Conservation (phyloP, 2,329 filamentous ascomycete genomes). For the Nigrospora sphaerica region DNA sequence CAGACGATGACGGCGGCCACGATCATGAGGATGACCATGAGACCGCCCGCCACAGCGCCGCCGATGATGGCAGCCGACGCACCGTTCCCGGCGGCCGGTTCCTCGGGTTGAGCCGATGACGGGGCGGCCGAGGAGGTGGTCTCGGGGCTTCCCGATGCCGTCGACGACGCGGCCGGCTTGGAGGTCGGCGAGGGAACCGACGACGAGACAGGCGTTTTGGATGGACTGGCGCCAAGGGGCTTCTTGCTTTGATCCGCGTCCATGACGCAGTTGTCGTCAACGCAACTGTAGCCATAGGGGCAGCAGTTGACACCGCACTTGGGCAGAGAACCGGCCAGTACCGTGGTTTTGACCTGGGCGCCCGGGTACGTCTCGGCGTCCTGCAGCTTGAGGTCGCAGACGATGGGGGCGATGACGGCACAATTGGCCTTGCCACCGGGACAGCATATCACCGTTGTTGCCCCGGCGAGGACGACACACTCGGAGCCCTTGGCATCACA, state of each 20-base stretch:
- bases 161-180: constrained; percentile 1
- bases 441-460: constrained; percentile 66
- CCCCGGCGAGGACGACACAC: constrained; percentile 56
- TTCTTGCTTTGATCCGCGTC: constrained; percentile 41
- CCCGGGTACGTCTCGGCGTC: constrained; percentile 48
- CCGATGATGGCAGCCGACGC: constrained; percentile 22
- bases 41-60: constrained; percentile 4
- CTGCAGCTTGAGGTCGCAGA: constrained; percentile 56
- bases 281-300: constrained; percentile 65
- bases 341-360: constrained; percentile 59
- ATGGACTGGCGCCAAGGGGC: constrained; percentile 9
- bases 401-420: constrained; percentile 53
- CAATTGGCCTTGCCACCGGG: constrained; percentile 48
- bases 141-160: constrained; percentile 4
- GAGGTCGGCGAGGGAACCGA: neutral
- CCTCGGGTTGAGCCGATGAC: constrained; percentile 6
- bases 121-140: constrained; percentile 7
- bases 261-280: constrained; percentile 40
- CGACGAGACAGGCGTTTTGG: neutral
- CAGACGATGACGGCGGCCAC: neutral
- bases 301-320: constrained; percentile 60
- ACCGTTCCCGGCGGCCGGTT: constrained; percentile 8
- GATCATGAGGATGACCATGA: neutral
- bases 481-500: constrained; percentile 41
- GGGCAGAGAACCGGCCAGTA: constrained; percentile 47